phyloP scores from a whole-genome alignment of 257 asterid species.

The Solanum peruvianum region DNA sequence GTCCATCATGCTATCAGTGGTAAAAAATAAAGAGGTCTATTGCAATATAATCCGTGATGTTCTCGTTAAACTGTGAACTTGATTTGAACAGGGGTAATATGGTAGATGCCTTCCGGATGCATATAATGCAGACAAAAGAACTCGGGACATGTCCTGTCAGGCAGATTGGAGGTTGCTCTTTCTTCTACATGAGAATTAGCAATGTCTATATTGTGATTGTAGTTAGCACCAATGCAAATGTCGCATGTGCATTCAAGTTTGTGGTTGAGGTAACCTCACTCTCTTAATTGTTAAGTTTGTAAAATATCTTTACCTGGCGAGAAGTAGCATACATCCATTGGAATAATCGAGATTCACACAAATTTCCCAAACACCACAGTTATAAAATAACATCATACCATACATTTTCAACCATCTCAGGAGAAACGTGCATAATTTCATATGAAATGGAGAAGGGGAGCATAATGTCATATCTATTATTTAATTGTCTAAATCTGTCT shows the following conservation, averaged over 20 bases:
- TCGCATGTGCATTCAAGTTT: constrained; percentile 96
- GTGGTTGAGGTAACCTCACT: constrained; percentile 80
- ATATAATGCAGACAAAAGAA: constrained; percentile 98
- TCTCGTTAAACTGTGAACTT: neutral
- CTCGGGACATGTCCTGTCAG: constrained; percentile 99
- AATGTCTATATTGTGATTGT: constrained; percentile 97
- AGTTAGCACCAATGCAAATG: constrained; percentile 98
- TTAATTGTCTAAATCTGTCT: neutral
- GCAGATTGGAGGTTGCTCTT: constrained; percentile 99
- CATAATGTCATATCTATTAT: neutral
- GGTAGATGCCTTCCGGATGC: constrained; percentile 98
- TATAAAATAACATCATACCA: neutral
- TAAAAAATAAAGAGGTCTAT: neutral
- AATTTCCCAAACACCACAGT: neutral
- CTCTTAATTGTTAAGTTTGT: neutral
- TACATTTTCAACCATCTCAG: neutral
- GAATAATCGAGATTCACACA: neutral
- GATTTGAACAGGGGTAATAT: constrained; percentile 71
- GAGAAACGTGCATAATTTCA: neutral
- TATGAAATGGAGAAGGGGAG: neutral
- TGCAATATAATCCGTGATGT: neutral
- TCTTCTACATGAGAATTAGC: constrained; percentile 96
- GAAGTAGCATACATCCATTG: neutral
- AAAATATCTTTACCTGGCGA: neutral
- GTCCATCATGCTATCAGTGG: neutral